Base-by-base conservation (phyloP, 805 yeast species). In the Kuraishia hungarica region DNA sequence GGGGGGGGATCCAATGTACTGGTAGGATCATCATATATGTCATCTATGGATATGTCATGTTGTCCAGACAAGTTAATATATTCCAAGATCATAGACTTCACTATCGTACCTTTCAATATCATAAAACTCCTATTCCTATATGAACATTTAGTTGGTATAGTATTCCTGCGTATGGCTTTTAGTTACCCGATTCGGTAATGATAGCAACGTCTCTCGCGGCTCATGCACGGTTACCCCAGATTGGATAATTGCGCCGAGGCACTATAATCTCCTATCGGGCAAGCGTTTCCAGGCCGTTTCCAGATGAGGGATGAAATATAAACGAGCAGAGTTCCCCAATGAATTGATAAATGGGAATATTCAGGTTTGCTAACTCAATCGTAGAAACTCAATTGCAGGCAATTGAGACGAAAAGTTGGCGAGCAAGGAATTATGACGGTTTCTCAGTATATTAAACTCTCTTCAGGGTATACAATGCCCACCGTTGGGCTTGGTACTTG, bases 391-490 rank as follows among this genome's bases (percentile, higher is more conserved):
- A 50, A 15, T n/a, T 29, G 35, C 35, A n/a, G 23, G 23, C 22
- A 23, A 28, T 23, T 26, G 47, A n/a, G 29, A 26, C 22, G 22
- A 20, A 17, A n/a, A 2, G 19, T 20, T 23, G 11, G 22, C 8
- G 10, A 55, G 5, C 10, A 35, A 7, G 4, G 17, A 2, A 15
- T 17, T 7, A 35, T 35, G 43, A 13, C 51, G 2, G 56, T 58
- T 28, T 48, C 53, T 19, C 54, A 52, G 29, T 51, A 39, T 11
- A 57, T 78, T 60, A 78, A 69, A 53, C 71, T 85, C 57, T 78
- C 76, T 62, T 81, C 83, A 54, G 89, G 89, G 1, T 64, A 67
- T 39, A 63, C 65, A 10, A 81, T 80, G 39, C 83, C 84, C 4
- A 67, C 73, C 13, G 67, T 79, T 54, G 85, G 79, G 1, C 66